Percentiles rank a stretch among this genome's conserved stretches.
Conservation (phyloP, 2,329 filamentous ascomycete species). For the Lasiodiplodia sp. region DNA sequence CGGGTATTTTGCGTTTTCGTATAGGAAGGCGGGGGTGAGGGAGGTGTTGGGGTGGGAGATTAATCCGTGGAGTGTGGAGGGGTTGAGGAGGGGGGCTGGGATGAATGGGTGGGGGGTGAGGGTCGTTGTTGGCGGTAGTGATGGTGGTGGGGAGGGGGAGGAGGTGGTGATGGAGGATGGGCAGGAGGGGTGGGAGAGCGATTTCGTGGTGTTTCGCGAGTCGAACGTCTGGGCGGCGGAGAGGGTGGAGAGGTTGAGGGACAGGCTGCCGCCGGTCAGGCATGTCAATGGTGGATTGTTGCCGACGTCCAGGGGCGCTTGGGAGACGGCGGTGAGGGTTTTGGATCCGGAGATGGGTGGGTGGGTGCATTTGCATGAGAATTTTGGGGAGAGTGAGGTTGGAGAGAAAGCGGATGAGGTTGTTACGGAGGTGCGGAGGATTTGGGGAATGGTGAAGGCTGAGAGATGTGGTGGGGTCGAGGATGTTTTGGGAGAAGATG, state of each 20-base stretch:
- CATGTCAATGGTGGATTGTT: constrained; percentile 68
- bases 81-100: constrained; percentile 49
- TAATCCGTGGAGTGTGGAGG: constrained; percentile 65
- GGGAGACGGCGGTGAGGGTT: constrained; percentile 57
- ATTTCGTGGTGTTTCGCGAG: constrained; percentile 51
- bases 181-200: constrained; percentile 11
- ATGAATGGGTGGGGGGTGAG: constrained; percentile 49
- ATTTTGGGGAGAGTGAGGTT: constrained; percentile 54
- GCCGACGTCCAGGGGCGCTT: constrained; percentile 59
- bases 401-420: constrained; percentile 42
- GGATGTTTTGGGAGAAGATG: neutral
- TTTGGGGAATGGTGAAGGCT: constrained; percentile 50
- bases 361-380: constrained; percentile 69
- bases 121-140: neutral
- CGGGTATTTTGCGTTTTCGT: constrained; percentile 91
- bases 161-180: neutral
- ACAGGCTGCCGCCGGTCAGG: constrained; percentile 49
- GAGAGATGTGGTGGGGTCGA: constrained; percentile 41
- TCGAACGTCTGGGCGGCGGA: constrained; percentile 47
- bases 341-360: constrained; percentile 57
- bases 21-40: constrained; percentile 71
- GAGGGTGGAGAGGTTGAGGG: constrained; percentile 37
- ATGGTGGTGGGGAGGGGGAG: constrained; percentile 16
- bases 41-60: constrained; percentile 87
- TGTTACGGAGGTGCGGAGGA: constrained; percentile 48